These are phyloP conservation scores for Mariannaea sp. DNA, from an alignment of 2,329 filamentous ascomycete species.

Conservation along the genomic window DNA sequence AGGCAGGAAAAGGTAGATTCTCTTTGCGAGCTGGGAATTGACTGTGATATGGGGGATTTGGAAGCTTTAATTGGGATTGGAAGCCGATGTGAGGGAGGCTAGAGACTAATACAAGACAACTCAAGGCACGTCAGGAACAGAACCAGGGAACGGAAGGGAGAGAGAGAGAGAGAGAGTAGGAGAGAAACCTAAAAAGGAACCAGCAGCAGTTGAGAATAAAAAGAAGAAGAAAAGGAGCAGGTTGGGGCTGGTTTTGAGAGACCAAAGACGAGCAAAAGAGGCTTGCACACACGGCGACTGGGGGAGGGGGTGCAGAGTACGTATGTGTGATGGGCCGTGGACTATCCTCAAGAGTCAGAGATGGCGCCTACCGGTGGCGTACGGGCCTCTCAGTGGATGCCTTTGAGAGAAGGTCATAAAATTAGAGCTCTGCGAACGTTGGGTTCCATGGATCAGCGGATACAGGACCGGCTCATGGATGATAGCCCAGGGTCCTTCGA, in stretches of 20 bases:
- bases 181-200: constrained; percentile 36
- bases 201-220: too few species aligned
- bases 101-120: constrained; percentile 21
- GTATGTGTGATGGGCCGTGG: constrained; percentile 41
- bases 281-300: constrained; percentile 12
- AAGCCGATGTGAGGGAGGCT: constrained; percentile 26
- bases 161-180: constrained; percentile 26
- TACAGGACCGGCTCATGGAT: constrained; percentile 36
- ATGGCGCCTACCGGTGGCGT: constrained; percentile 50
- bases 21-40: constrained; percentile 6
- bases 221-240: constrained; percentile 38
- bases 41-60: constrained; percentile 23
- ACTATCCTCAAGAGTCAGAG: constrained; percentile 44
- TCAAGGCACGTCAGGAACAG: constrained; percentile 16
- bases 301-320: constrained; percentile 23
- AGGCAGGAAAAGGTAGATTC: constrained; percentile 4
- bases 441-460: constrained; percentile 39
- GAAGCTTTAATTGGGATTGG: constrained; percentile 22
- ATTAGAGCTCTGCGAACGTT: constrained; percentile 47
- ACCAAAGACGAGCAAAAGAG: constrained; percentile 29
- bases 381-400: constrained; percentile 51
- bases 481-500: constrained; percentile 31
- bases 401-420: constrained; percentile 45
- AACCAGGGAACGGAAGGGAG: constrained; percentile 30
- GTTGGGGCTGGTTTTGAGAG: constrained; percentile 37